Evolutionary conservation across 2,329 filamentous ascomycete genomes (phyloP).

Genomic region (Botrytis elliptica): DNA sequence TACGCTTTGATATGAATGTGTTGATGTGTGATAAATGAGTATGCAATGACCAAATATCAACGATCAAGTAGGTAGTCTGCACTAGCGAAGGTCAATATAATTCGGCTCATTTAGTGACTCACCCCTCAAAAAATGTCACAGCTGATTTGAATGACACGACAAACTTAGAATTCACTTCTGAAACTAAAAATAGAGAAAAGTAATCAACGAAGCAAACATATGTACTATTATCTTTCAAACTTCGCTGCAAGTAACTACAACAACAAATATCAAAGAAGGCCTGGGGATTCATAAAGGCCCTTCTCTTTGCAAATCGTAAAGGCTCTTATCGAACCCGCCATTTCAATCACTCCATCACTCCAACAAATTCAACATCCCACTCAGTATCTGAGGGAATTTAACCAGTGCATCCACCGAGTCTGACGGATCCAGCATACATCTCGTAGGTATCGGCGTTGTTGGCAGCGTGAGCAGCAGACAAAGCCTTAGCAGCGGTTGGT

Average conservation of each 20-base stretch:
- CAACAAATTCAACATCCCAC: not conserved
- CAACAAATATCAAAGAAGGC: not conserved
- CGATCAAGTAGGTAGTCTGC: not conserved
- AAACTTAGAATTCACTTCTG: not conserved
- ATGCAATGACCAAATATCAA: too few relatives aligned
- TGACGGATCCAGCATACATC: slow-evolving; percentile 33
- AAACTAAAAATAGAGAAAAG: not conserved
- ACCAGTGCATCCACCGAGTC: slow-evolving; percentile 29
- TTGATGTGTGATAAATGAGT: not conserved
- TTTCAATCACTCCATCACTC: not conserved
- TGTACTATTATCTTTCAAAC: not conserved
- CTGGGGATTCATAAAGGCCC: not conserved
- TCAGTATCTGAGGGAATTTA: not conserved
- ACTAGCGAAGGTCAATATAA: not conserved
- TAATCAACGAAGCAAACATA: not conserved
- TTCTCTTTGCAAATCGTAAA: not conserved
- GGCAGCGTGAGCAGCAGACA: slow-evolving; percentile 28
- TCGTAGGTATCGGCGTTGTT: slow-evolving; percentile 34
- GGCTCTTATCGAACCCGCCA: not conserved
- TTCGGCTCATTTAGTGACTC: too few relatives aligned
- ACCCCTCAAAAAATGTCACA: not conserved
- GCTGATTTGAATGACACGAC: not conserved
- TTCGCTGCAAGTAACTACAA: not conserved
- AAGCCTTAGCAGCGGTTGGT: slow-evolving; percentile 25
- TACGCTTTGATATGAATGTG: too few relatives aligned